phyloP scores from a whole-genome alignment of 2,329 filamentous ascomycete genomes.

The Ophiostoma montium region DNA sequence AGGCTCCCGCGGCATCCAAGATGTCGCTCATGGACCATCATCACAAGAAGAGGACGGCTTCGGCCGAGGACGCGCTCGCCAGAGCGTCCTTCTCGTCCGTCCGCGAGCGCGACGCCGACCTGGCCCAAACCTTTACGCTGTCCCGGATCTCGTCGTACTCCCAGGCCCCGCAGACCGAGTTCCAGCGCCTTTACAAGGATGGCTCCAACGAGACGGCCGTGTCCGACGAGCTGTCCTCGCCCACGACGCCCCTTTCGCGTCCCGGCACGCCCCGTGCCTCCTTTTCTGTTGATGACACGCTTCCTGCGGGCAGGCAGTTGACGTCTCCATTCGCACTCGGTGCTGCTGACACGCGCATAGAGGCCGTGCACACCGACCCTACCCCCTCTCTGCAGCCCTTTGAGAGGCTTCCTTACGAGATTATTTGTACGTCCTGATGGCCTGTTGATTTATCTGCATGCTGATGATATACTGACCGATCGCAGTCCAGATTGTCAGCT shows the following conservation, averaged over 20 bases:
- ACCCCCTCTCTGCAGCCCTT: constrained; percentile 20
- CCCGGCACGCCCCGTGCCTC: not conserved
- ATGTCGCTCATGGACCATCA: constrained; percentile 7
- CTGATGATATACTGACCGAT: constrained; percentile 19
- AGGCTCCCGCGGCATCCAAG: constrained; percentile 3
- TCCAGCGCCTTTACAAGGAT: constrained; percentile 9
- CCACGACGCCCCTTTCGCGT: constrained; percentile 1
- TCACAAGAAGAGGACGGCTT: constrained; percentile 8
- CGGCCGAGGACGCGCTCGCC: constrained; percentile 12
- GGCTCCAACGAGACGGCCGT: constrained; percentile 30
- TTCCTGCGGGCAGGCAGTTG: not conserved
- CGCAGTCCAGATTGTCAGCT: constrained; percentile 53
- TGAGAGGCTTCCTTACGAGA: constrained; percentile 55
- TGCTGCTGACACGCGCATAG: constrained; percentile 6
- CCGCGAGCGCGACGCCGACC: constrained; percentile 42
- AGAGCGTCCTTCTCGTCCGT: constrained; percentile 50
- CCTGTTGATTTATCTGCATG: not conserved
- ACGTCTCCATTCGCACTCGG: not conserved
- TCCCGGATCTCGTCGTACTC: constrained; percentile 48
- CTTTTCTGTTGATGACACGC: not conserved
- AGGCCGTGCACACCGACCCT: constrained; percentile 2
- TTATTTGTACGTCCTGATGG: constrained; percentile 35
- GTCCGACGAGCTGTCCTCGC: constrained; percentile 29
- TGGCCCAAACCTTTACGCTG: constrained; percentile 48
- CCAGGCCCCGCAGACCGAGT: not conserved